Evolutionary conservation across 495 filamentous ascomycete species (phyloP).

Genomic region (Opeltia flavorubescens): DNA sequence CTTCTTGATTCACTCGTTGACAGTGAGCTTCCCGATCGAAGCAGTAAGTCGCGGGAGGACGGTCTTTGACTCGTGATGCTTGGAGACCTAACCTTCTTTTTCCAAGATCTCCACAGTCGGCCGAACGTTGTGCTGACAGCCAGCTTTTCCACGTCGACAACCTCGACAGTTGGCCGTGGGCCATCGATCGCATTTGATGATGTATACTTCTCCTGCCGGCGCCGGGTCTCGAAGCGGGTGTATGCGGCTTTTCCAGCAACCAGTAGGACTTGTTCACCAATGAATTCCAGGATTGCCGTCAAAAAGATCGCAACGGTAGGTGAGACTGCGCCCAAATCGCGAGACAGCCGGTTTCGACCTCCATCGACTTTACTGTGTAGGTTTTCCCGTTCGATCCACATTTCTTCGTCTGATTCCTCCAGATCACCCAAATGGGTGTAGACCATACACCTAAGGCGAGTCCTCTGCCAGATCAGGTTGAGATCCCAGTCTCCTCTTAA

Average conservation of each 20-base stretch:
- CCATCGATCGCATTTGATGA: slow-evolving; percentile 15
- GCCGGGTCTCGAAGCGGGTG: slow-evolving; percentile 41
- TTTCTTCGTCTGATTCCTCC: slow-evolving; percentile 94
- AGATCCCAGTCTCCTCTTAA: slow-evolving; percentile 60
- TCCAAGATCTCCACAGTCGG: slow-evolving; percentile 88
- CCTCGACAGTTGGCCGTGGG: slow-evolving; percentile 68
- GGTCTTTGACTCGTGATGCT: slow-evolving; percentile 13
- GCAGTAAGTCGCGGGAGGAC: slow-evolving; percentile 6
- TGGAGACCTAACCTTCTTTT: slow-evolving; percentile 50
- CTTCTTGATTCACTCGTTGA: slow-evolving; percentile 9
- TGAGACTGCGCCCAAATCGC: slow-evolving; percentile 57
- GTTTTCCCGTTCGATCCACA: slow-evolving; percentile 59
- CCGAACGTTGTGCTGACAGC: slow-evolving; percentile 79
- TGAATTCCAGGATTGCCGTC: slow-evolving; percentile 83
- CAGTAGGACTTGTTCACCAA: slow-evolving; percentile 79
- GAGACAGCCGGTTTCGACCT: slow-evolving; percentile 38
- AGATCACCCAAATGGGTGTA: slow-evolving; percentile 93
- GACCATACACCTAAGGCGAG: slow-evolving; percentile 89
- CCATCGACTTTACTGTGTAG: slow-evolving; percentile 34
- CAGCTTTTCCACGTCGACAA: slow-evolving; percentile 84
- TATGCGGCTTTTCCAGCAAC: slow-evolving; percentile 84
- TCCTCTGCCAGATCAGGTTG: slow-evolving; percentile 79
- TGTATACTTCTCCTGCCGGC: slow-evolving; percentile 10
- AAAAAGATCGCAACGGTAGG: slow-evolving; percentile 91
- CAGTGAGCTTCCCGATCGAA: slow-evolving; percentile 5